phyloP scores from a whole-genome alignment of 2,329 filamentous ascomycete species.

The Phoma sp. region DNA sequence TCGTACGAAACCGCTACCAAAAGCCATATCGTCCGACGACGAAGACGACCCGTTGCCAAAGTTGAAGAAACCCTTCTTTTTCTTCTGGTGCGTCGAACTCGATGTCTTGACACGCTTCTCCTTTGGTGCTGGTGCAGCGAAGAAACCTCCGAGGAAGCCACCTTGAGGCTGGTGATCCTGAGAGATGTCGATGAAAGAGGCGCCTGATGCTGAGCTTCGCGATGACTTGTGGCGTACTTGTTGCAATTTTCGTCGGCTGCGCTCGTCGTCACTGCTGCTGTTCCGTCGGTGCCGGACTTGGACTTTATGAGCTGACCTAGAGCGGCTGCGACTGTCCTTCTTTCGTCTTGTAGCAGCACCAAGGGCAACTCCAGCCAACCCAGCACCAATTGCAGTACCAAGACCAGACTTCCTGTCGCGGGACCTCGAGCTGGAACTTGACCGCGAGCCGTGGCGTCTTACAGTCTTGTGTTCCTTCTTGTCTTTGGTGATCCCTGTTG shows the following conservation, averaged over 20 bases:
- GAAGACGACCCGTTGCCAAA: constrained; percentile 57
- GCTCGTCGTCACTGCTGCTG: constrained; percentile 41
- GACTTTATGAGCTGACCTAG: constrained; percentile 44
- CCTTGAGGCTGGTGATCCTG: constrained; percentile 58
- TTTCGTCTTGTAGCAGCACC: constrained; percentile 39
- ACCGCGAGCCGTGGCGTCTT: constrained; percentile 33
- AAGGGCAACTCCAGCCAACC: constrained; percentile 51
- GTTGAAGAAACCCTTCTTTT: constrained; percentile 57
- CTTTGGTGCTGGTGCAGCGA: constrained; percentile 62
- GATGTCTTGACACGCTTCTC: constrained; percentile 36
- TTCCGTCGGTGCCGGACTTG: constrained; percentile 40
- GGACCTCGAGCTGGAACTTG: constrained; percentile 50
- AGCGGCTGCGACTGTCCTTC: constrained; percentile 44
- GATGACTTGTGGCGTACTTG: constrained; percentile 41
- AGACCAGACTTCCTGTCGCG: constrained; percentile 46
- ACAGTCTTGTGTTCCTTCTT: constrained; percentile 47
- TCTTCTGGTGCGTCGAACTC: constrained; percentile 42
- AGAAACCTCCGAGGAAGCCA: constrained; percentile 59
- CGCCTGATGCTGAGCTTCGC: constrained; percentile 52
- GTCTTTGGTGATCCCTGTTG: constrained; percentile 44
- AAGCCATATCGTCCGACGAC: constrained; percentile 57
- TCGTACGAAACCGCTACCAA: constrained; percentile 50
- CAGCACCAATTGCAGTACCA: constrained; percentile 50
- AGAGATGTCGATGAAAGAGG: constrained; percentile 72
- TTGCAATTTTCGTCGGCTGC: constrained; percentile 34